These are phyloP conservation scores for Kodamaea plutei DNA, from an alignment of 1,139 yeast species.

Conservation along the genomic window DNA sequence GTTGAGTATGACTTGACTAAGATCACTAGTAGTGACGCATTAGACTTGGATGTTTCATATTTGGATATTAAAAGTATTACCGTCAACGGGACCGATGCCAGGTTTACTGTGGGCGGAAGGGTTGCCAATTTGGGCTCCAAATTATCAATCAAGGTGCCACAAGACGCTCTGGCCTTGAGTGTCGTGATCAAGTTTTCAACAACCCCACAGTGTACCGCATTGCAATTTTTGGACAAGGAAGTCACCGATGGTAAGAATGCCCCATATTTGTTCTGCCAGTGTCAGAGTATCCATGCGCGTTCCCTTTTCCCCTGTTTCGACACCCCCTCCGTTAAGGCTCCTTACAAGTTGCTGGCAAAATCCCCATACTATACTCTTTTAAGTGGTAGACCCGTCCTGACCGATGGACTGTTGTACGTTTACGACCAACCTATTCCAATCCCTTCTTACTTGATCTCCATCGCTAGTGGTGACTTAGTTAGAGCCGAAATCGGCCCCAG, in stretches of 20 bases:
- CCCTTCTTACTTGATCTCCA: conserved; percentile 78
- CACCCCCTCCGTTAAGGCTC: conserved; percentile 79
- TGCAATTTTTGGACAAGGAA: conserved; percentile 76
- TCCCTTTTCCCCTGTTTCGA: conserved; percentile 88
- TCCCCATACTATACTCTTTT: conserved; percentile 68
- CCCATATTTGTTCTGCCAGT: conserved; percentile 83
- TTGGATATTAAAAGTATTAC: conserved; percentile 45
- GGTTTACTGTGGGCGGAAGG: conserved; percentile 44
- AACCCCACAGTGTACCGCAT: conserved; percentile 73
- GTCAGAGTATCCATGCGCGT: conserved; percentile 90
- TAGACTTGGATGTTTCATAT: conserved; percentile 68
- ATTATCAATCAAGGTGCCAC: conserved; percentile 34
- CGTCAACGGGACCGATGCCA: conserved; percentile 37
- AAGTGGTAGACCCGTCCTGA: conserved; percentile 52
- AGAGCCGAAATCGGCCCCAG: conserved; percentile 79
- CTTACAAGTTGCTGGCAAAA: conserved; percentile 53
- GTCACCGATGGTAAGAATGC: conserved; percentile 72
- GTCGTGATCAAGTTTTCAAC: conserved; percentile 57
- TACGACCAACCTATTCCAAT: conserved; percentile 79
- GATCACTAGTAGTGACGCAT: conserved; percentile 20
- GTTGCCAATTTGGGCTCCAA: conserved; percentile 68
- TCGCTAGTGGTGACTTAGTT: conserved; percentile 78
- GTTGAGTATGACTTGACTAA: conserved; percentile 45
- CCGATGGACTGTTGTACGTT: conserved; percentile 34
- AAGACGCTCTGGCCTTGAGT: conserved; percentile 9